A percentile compares a stretch with the other conserved stretches of the same genome.
These are phyloP conservation scores for Lactarius indigo DNA, from an alignment of 768 basidiomycete species.

Conservation along the genomic window DNA sequence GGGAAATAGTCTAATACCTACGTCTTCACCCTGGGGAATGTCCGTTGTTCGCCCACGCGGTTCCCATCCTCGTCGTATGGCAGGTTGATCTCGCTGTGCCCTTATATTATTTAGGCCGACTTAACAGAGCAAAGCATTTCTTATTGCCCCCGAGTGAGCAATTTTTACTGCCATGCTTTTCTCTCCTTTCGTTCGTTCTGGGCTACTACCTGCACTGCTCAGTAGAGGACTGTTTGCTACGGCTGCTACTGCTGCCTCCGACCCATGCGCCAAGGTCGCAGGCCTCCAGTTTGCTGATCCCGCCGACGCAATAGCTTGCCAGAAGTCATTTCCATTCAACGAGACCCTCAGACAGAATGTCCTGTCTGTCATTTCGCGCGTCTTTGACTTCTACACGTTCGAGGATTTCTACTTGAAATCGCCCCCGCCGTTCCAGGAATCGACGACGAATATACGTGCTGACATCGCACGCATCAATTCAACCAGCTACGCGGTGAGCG, in stretches of 20 bases:
- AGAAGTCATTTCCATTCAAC: slow-evolving; percentile 38
- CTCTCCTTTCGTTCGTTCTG: not conserved
- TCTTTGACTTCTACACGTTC: slow-evolving; percentile 41
- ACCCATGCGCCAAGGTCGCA: slow-evolving; percentile 36
- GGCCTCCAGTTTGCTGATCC: slow-evolving; percentile 45
- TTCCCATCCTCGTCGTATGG: slow-evolving; percentile 4
- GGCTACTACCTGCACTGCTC: not conserved
- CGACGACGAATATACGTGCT: slow-evolving; percentile 51
- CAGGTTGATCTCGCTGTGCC: not conserved
- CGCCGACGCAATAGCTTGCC: slow-evolving; percentile 49
- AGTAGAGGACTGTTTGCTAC: not conserved
- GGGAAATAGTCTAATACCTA: not conserved
- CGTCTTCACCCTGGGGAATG: not conserved
- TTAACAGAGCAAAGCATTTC: not conserved
- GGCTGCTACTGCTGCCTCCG: slow-evolving; percentile 13
- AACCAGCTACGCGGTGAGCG: slow-evolving; percentile 44
- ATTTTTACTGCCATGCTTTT: not conserved
- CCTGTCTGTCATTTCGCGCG: slow-evolving; percentile 33
- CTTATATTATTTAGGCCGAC: not conserved
- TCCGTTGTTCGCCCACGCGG: not conserved
- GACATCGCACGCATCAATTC: slow-evolving; percentile 46
- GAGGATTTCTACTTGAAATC: slow-evolving; percentile 38
- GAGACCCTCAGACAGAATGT: slow-evolving; percentile 39
- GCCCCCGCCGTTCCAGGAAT: slow-evolving; percentile 41
- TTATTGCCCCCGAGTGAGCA: not conserved